A percentile compares a stretch with the other conserved stretches of the same genome.
Conservation (phyloP, 805 yeast species). For the Torulaspora indica region DNA sequence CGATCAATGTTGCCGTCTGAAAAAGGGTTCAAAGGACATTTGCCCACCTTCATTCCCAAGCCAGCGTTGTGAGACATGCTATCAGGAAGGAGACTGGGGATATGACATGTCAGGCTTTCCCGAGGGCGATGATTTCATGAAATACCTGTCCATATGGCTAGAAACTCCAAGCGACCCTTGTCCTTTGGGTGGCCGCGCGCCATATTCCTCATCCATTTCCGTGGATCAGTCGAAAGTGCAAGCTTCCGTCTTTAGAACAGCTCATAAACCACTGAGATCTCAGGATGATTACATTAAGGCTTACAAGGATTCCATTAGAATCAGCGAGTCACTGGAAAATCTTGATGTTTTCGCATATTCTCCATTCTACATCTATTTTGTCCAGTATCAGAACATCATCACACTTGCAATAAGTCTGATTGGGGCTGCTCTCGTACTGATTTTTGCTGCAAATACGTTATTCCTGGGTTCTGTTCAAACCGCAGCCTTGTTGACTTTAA, state of each 20-base stretch:
- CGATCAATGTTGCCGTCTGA: conserved; percentile 78
- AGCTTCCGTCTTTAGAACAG: conserved; percentile 70
- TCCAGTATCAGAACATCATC: conserved; percentile 71
- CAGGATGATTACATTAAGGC: conserved; percentile 83
- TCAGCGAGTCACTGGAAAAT: conserved; percentile 54
- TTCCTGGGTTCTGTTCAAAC: conserved; percentile 65
- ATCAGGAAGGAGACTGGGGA: conserved; percentile 57
- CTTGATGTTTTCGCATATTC: conserved; percentile 80
- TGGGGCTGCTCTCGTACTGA: conserved; percentile 46
- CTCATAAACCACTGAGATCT: conserved; percentile 73
- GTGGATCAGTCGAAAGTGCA: conserved; percentile 42
- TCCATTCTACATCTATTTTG: conserved; percentile 88
- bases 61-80: conserved; percentile 72
- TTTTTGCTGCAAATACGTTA: conserved; percentile 49
- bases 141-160: conserved; percentile 76
- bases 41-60: conserved; percentile 59
- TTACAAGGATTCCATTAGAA: conserved; percentile 62
- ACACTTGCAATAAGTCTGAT: conserved; percentile 53
- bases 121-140: conserved; percentile 62
- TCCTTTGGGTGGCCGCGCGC: conserved; percentile 94
- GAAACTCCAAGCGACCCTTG: conserved; percentile 81
- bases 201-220: conserved; percentile 61
- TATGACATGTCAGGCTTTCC: conserved; percentile 82
- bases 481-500: conserved; percentile 50
- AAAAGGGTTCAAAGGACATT: conserved; percentile 51